Conservation (phyloP, 768 basidiomycete genomes). For the Lactifluus hygrophoroides region DNA sequence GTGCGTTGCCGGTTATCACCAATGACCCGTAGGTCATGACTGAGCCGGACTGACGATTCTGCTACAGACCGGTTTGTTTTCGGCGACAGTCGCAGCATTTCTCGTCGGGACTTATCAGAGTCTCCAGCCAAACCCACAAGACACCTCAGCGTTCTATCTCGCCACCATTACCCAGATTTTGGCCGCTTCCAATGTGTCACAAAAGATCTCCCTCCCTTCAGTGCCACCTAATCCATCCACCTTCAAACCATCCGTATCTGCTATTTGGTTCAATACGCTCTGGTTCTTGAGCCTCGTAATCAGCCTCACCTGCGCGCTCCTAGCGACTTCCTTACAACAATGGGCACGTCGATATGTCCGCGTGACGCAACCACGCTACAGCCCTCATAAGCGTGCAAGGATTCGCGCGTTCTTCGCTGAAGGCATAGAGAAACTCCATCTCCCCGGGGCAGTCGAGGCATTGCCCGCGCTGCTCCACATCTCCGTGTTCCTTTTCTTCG, state of each 20-base stretch:
- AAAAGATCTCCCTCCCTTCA: neutral
- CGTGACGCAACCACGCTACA: conserved; percentile 10
- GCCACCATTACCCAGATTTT: conserved; percentile 8
- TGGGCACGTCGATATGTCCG: conserved; percentile 15
- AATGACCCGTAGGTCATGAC: conserved; percentile 16
- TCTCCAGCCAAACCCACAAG: conserved; percentile 13
- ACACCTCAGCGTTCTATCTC: conserved; percentile 4
- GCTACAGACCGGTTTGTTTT: conserved; percentile 13
- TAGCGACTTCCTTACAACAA: conserved; percentile 11
- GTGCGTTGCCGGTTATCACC: conserved; percentile 33
- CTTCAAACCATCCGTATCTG: conserved; percentile 1
- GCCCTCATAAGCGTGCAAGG: conserved; percentile 9
- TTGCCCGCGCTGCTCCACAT: conserved; percentile 35
- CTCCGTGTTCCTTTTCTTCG: conserved; percentile 43
- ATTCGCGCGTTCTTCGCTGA: conserved; percentile 13
- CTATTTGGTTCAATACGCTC: conserved; percentile 10
- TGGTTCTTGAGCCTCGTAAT: conserved; percentile 14
- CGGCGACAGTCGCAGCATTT: conserved; percentile 13
- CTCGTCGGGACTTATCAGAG: conserved; percentile 4
- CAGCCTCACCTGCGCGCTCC: conserved; percentile 9
- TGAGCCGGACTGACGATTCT: neutral
- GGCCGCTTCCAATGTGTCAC: neutral
- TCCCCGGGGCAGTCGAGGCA: conserved; percentile 7
- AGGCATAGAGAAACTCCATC: conserved; percentile 8
- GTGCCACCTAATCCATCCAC: neutral